A percentile compares a stretch with the other conserved stretches of the same genome.
phyloP scores from a whole-genome alignment of 202 grass and related monocot genomes.

The Zizania palustris region DNA sequence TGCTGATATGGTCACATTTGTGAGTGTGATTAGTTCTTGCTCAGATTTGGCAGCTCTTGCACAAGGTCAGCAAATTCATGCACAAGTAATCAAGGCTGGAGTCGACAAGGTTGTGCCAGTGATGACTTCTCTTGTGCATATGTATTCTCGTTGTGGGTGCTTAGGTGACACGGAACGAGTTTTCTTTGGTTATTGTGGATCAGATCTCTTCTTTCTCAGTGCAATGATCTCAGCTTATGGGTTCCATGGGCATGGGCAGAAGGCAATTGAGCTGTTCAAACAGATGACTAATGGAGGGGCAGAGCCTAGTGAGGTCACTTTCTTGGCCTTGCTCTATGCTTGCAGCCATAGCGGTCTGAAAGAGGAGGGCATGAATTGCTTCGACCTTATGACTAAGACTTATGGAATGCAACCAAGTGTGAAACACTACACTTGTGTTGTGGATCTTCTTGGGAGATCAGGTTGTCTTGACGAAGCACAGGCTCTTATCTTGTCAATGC shows the following conservation, averaged over 20 bases:
- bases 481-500: slow-evolving; percentile 61
- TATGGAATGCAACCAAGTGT: slow-evolving; percentile 55
- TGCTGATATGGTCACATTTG: slow-evolving; percentile 52
- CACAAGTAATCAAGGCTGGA: slow-evolving; percentile 51
- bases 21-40: slow-evolving; percentile 58
- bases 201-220: slow-evolving; percentile 56
- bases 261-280: slow-evolving; percentile 57
- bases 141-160: slow-evolving; percentile 67
- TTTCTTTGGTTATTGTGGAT: slow-evolving; percentile 42
- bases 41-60: slow-evolving; percentile 61
- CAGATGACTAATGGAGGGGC: slow-evolving; percentile 45
- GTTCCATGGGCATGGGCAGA: slow-evolving; percentile 61
- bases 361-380: slow-evolving; percentile 54
- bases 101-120: slow-evolving; percentile 44
- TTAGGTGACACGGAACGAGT: slow-evolving; percentile 55
- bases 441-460: slow-evolving; percentile 69
- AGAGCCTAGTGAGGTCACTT: slow-evolving; percentile 62
- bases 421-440: slow-evolving; percentile 65
- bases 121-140: slow-evolving; percentile 61
- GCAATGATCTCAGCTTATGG: slow-evolving; percentile 70
- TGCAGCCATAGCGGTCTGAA: slow-evolving; percentile 76
- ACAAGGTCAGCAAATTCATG: slow-evolving; percentile 62
- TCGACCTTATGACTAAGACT: slow-evolving; percentile 58
- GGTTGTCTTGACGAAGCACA: slow-evolving; percentile 56
- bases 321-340: slow-evolving; percentile 70